phyloP scores from a whole-genome alignment of 179 eudicot species.

The Heliamphora pulchella region DNA sequence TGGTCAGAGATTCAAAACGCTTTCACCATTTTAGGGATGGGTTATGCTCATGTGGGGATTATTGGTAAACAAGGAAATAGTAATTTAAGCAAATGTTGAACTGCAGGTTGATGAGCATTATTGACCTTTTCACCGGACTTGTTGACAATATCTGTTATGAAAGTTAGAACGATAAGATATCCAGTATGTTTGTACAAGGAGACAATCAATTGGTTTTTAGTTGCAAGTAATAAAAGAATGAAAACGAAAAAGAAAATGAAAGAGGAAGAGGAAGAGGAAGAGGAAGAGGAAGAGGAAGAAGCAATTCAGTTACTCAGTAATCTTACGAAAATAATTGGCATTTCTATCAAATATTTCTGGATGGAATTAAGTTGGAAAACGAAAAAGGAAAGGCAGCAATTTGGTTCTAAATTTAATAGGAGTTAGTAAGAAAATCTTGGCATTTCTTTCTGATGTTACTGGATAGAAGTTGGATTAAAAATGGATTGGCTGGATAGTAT shows the following conservation, averaged over 20 bases:
- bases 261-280: background rate
- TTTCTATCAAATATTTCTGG: too few species aligned
- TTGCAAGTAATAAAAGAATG: background rate
- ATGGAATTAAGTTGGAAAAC: background rate
- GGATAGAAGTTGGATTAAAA: constrained; percentile 1
- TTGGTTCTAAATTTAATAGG: background rate
- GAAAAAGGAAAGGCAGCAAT: background rate
- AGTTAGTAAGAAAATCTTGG: background rate
- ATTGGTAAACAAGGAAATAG: constrained; percentile 38
- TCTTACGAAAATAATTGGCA: too few species aligned
- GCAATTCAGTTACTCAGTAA: too few species aligned
- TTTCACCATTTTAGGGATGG: constrained; percentile 70
- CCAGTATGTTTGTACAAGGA: background rate
- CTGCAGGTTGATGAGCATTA: background rate
- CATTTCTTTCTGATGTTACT: background rate
- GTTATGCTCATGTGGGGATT: constrained; percentile 67
- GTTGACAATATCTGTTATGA: background rate
- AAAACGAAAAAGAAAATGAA: background rate
- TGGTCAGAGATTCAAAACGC: constrained; percentile 70
- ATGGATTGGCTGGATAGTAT: background rate
- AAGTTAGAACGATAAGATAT: background rate
- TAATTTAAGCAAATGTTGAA: background rate
- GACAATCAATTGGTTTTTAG: background rate
- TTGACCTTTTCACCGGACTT: background rate
- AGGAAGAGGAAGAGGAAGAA: background rate